Evolutionary conservation across 2,329 filamentous ascomycete species (phyloP), one percentile per base, ranked within the genome.

Genomic region (Ceratocystis lukuohia): DNA sequence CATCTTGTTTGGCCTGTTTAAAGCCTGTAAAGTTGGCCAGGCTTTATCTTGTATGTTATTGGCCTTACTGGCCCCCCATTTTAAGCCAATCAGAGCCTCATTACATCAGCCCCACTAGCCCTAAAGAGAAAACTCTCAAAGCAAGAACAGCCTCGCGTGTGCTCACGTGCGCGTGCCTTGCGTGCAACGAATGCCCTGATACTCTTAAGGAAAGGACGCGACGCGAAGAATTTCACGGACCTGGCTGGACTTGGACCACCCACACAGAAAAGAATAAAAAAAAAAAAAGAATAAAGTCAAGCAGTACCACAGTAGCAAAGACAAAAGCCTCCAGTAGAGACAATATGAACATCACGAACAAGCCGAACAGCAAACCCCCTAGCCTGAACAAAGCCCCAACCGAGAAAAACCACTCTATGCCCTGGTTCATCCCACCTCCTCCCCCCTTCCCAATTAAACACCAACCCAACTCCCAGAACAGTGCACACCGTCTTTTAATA

Each of bases 331-430:
- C 3, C 37, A 15, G 37, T 4, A 41, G 10, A 41, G 37, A 41
- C 37, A 15, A 12, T 2, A 41, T 41, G 3, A 41, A 15, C 37
- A 41, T 41, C 37, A 12, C 10, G 12, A 12, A 12, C 10, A 41
- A 41, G 12, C 10, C 37, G 37, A 41, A 4, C 50, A 56, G 10
- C 12, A 57, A 57, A 59, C 8, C 56, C 30, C 56, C 56, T 59
- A n/a, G 56, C 15, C 56, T 33, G 56, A 30, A 15, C 37, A 41
- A 41, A 41, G 37, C 12, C 37, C 37, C 56, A 59, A 17, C 25
- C 56, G 45, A 50, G 20, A n/a, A 63, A 62, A 67, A 63, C 63
- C 66, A 67, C 63, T 67, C 44, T 65, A 67, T 61, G 57, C 66
- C 66, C 66, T 67, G 63, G 63, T 4, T 28, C 48, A 53, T 53